phyloP scores from a whole-genome alignment of 2,329 filamentous ascomycete species.

The Fusarium phyllophilum region DNA sequence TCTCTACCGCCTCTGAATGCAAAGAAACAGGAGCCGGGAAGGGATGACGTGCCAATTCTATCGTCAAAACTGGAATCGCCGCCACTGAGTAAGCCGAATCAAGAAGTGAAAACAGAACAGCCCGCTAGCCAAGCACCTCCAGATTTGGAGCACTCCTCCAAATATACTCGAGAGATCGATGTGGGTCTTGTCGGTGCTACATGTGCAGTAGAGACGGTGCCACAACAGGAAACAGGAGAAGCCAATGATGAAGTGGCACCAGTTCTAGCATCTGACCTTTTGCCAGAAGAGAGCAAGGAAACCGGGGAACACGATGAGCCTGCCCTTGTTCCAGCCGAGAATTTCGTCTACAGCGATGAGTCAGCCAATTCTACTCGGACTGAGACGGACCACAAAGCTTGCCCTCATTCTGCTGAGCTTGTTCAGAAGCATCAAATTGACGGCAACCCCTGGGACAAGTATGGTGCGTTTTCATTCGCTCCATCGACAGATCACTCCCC shows the following conservation, averaged over 20 bases:
- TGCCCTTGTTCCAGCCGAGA: background rate
- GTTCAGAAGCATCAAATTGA: background rate
- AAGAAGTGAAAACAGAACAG: background rate
- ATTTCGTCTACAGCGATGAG: background rate
- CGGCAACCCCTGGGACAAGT: background rate
- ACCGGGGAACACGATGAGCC: background rate
- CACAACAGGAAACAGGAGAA: background rate
- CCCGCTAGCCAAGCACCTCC: background rate
- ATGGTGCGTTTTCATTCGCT: background rate
- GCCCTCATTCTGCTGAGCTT: background rate
- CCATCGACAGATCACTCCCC: background rate
- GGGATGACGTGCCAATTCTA: background rate
- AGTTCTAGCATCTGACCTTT: background rate
- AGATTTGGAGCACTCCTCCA: background rate
- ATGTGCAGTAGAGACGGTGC: background rate
- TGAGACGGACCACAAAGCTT: background rate
- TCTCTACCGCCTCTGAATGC: background rate
- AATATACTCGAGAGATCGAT: background rate
- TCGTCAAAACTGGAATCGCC: background rate
- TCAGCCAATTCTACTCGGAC: background rate
- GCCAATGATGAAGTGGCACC: background rate
- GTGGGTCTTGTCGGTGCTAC: background rate
- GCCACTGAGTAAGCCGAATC: background rate
- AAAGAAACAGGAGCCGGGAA: background rate
- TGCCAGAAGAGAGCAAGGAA: constrained; percentile 20